Percentiles rank a stretch among this genome's conserved stretches.
phyloP scores from a whole-genome alignment of 805 yeast genomes.

The Yamadazyma paraphyllophila region DNA sequence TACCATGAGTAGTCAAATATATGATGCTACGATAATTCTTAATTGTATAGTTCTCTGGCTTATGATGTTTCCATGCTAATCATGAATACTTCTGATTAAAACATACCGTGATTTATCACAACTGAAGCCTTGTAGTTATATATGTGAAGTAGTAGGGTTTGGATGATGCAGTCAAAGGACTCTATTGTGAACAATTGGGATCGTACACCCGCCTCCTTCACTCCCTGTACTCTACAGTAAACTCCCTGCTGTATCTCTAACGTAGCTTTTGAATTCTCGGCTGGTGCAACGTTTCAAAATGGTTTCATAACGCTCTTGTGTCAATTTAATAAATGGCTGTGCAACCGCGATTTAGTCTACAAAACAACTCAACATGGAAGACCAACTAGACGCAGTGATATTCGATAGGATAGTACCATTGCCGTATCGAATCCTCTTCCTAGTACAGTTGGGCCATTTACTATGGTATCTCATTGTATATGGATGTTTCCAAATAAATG shows the following conservation, averaged over 20 bases:
- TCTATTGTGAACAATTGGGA: neutral
- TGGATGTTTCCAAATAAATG: slow-evolving; percentile 29
- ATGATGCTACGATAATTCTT: neutral
- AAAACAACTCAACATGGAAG: slow-evolving; percentile 8
- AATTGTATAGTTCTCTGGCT: slow-evolving; percentile 3
- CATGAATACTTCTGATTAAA: slow-evolving; percentile 49
- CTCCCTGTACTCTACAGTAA: neutral
- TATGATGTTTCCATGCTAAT: slow-evolving; percentile 50
- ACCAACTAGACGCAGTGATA: slow-evolving; percentile 15
- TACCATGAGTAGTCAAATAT: slow-evolving; percentile 1
- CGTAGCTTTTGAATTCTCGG: too few species aligned
- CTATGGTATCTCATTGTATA: slow-evolving; percentile 52
- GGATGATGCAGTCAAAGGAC: neutral
- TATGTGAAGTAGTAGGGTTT: neutral
- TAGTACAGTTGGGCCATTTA: slow-evolving; percentile 49
- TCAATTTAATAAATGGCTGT: neutral
- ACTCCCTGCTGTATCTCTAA: neutral
- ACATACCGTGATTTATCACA: slow-evolving; percentile 13
- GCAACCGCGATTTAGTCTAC: slow-evolving; percentile 1
- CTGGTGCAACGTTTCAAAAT: too few species aligned
- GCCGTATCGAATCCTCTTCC: slow-evolving; percentile 45
- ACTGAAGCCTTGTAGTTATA: slow-evolving; percentile 8
- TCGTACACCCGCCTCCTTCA: neutral
- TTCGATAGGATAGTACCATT: slow-evolving; percentile 35
- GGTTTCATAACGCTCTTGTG: too few species aligned